These are phyloP conservation scores for Penicillium freii DNA, from an alignment of 2,329 filamentous ascomycete species.

Conservation along the genomic window DNA sequence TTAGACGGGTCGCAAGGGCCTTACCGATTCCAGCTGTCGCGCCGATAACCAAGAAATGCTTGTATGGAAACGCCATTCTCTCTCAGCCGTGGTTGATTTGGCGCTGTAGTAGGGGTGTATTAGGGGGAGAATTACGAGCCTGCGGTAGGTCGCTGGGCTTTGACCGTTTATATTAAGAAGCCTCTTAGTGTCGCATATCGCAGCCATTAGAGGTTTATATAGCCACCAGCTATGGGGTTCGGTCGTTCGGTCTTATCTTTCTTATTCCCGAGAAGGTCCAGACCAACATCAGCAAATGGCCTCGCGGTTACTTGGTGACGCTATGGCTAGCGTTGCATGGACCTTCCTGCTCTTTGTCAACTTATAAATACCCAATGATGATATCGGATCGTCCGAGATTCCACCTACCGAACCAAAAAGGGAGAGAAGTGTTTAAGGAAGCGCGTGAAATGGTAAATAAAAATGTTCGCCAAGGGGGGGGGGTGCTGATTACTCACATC, in stretches of 20 bases:
- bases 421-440: neutral
- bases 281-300: neutral
- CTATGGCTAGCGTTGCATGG: neutral
- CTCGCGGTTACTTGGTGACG: neutral
- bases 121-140: neutral
- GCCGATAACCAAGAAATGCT: slow-evolving; percentile 55
- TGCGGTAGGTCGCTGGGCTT: neutral
- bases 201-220: neutral
- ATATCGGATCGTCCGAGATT: neutral
- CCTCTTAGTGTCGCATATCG: neutral
- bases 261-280: neutral
- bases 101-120: neutral
- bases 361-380: neutral
- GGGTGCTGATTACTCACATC: neutral
- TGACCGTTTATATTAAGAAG: neutral
- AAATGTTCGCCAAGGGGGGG: neutral
- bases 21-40: slow-evolving; percentile 56
- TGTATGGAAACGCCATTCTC: slow-evolving; percentile 46
- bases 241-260: neutral
- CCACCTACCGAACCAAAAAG: neutral
- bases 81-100: neutral
- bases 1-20: slow-evolving; percentile 49
- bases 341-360: neutral
- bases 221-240: neutral
- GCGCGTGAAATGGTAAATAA: neutral